These are phyloP conservation scores for Kluyveromyces dobzhanskii DNA, from an alignment of 805 yeast genomes.

Conservation along the genomic window DNA sequence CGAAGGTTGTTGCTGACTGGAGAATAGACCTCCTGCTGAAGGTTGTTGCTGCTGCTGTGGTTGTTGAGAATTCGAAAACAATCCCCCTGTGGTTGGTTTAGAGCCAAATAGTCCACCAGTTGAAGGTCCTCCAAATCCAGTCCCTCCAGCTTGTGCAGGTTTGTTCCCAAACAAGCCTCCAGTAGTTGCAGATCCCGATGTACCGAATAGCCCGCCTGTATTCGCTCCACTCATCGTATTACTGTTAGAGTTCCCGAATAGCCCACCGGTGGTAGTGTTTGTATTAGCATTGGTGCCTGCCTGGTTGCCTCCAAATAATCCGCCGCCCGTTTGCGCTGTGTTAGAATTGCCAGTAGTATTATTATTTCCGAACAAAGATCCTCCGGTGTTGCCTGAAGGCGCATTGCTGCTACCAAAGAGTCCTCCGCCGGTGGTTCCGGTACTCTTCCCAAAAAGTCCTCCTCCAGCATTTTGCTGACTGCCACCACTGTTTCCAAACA, in stretches of 20 bases:
- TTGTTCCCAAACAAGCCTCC: slow-evolving; percentile 24
- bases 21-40: slow-evolving; percentile 30
- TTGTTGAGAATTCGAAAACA: no score
- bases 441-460: slow-evolving; percentile 5
- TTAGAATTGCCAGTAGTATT: neutral
- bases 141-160: neutral
- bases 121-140: neutral
- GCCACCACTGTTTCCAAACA: slow-evolving; percentile 12
- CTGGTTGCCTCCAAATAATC: slow-evolving; percentile 30
- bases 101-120: neutral
- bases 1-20: slow-evolving; percentile 20
- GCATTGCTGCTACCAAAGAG: slow-evolving; percentile 9
- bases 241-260: no score
- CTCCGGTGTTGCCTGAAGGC: slow-evolving; percentile 17
- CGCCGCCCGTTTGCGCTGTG: slow-evolving; percentile 21
- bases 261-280: no score
- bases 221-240: no score
- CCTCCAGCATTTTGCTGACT: slow-evolving; percentile 16
- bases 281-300: slow-evolving; percentile 6
- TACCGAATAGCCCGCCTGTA: slow-evolving; percentile 5
- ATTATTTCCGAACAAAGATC: slow-evolving; percentile 30
- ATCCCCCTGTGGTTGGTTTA: no score
- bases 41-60: slow-evolving; percentile 17
- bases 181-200: slow-evolving; percentile 9
- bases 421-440: slow-evolving; percentile 10